These are phyloP conservation scores for Fusarium veterinarium DNA, from an alignment of 2,329 filamentous ascomycete genomes.

Conservation along the genomic window DNA sequence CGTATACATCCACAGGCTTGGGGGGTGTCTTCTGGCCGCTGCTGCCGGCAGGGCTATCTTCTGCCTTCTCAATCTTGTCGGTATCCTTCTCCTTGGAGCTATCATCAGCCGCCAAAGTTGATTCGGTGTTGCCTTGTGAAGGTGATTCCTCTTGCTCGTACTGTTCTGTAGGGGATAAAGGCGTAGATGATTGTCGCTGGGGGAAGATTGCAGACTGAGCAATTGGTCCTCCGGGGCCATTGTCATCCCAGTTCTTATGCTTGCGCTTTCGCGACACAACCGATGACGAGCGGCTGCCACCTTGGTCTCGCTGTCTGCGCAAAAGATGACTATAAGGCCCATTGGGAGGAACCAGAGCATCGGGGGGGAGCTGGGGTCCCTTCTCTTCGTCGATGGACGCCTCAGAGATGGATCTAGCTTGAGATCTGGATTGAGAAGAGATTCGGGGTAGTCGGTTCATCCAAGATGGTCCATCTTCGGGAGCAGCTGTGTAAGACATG, in stretches of 20 bases:
- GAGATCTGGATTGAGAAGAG: conserved; percentile 76
- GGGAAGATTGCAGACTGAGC: conserved; percentile 91
- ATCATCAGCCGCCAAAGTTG: conserved; percentile 49
- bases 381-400: conserved; percentile 75
- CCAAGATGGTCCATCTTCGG: conserved; percentile 91
- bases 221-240: conserved; percentile 88
- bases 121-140: conserved; percentile 49
- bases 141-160: conserved; percentile 47
- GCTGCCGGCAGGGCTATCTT: conserved; percentile 35
- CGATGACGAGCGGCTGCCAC: conserved; percentile 70
- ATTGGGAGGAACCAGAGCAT: conserved; percentile 77
- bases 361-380: conserved; percentile 71
- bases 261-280: conserved; percentile 71
- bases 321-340: conserved; percentile 70
- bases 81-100: conserved; percentile 47
- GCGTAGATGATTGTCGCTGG: conserved; percentile 52
- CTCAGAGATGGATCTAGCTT: conserved; percentile 86
- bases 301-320: conserved; percentile 84
- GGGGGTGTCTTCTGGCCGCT: conserved; percentile 43
- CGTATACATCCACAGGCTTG: conserved; percentile 72
- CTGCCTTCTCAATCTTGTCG: conserved; percentile 40
- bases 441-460: conserved; percentile 89
- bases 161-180: conserved; percentile 33
- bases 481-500: conserved; percentile 93
- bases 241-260: conserved; percentile 75